Base-by-base conservation (phyloP, 306 rosid genomes). In the Comarum palustre region DNA sequence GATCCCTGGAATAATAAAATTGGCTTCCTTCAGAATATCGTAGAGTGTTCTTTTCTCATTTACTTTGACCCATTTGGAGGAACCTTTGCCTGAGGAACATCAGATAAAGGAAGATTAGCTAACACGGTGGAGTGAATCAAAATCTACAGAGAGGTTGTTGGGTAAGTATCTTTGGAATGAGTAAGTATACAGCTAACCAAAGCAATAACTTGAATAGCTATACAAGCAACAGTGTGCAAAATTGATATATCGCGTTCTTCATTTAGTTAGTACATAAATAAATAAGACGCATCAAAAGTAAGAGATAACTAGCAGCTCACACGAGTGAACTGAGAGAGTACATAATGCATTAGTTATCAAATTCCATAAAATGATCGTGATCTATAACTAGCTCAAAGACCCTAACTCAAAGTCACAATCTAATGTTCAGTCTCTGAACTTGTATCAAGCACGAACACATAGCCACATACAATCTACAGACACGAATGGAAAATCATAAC, bases 11-110 rank as follows among this genome's bases (percentile, higher is more conserved):
- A 94, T 88, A 51, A 91, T 46, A 73, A 84, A 80, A 65, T 85
- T 79, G 4, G 88, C 81, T 65, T 86, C 89, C 78, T 79, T 84
- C 48, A 94, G 82, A 71, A 87, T 86, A 42, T 87, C 86, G 8
- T 85, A 77, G 43, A 94, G 96, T 45, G 83, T 85, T 77, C 73
- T 77, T 80, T 72, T 89, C 77, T 91, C 99, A 29, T 84, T 79
- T 66, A 91, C 95, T 84, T 84, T 88, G 75, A 94, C 78, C 99
- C 96, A 91, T 82, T 83, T 88, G 6, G 90, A 61, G 41, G 83
- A 78, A 58, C 84, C 76, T 67, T 42, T 67, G 46, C 83, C 91
- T 82, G 83, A 45, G 69, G 58, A 74, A 66, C 42, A 82, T 12
- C 71, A 52, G 69, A 69, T 43, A 72, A 78, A 69, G 57, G 70